Conservation (phyloP, 1,284 basidiomycete species). For the Ceratobasidium papillatum region DNA sequence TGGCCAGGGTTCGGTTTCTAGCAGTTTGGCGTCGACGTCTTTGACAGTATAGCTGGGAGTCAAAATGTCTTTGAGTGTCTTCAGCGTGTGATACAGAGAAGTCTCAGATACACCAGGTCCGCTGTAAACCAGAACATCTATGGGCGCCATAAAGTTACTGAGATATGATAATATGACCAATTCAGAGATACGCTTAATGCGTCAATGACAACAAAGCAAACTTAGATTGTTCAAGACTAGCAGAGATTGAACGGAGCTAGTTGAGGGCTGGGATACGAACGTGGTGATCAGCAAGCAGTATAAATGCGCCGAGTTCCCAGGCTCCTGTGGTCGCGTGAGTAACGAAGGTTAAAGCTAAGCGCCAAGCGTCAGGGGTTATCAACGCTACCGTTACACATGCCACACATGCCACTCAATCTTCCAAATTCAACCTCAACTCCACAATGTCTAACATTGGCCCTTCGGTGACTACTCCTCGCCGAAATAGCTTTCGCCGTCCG, state of each 20-base stretch:
- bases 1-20: slow-evolving; percentile 79
- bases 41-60: slow-evolving; percentile 82
- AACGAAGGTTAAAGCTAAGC: not conserved
- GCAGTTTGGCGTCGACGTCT: slow-evolving; percentile 63
- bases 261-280: not conserved
- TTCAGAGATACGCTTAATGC: not conserved
- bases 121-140: slow-evolving; percentile 85
- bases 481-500: not conserved
- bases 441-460: not conserved
- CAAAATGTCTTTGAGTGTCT: slow-evolving; percentile 67
- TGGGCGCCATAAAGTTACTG: slow-evolving; percentile 47
- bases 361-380: not conserved
- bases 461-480: not conserved
- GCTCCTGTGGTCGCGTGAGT: not conserved
- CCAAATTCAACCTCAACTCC: not conserved
- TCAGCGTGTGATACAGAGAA: slow-evolving; percentile 65
- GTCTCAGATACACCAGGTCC: slow-evolving; percentile 71
- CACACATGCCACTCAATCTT: not conserved
- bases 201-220: not conserved
- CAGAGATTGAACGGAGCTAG: not conserved
- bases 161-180: slow-evolving; percentile 1
- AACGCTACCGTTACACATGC: not conserved
- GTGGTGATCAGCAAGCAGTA: not conserved
- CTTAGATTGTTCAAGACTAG: not conserved
- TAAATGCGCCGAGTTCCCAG: slow-evolving; percentile 19